Conservation (phyloP, 805 yeast genomes). For the Yarrowia sp. region DNA sequence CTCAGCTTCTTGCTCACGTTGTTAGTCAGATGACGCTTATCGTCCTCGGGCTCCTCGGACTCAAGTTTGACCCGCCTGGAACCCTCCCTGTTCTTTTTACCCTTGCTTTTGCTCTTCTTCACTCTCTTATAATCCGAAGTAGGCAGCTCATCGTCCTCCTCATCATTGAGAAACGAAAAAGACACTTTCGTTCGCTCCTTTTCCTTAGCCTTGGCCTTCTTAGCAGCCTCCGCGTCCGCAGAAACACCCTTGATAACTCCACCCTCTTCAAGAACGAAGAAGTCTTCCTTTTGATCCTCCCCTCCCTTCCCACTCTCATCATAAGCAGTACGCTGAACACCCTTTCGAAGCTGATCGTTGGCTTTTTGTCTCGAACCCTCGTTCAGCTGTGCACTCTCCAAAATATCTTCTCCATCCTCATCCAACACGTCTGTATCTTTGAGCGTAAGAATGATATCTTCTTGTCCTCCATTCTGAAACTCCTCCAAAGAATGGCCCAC, state of each 20-base stretch:
- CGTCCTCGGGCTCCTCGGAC: conserved; percentile 46
- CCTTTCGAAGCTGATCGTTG: conserved; percentile 47
- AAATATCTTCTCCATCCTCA: conserved; percentile 52
- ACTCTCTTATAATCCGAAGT: conserved; percentile 48
- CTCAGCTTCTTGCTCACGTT: conserved; percentile 40
- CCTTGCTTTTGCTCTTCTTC: conserved; percentile 52
- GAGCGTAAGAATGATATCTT: conserved; percentile 61
- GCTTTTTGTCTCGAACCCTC: conserved; percentile 47
- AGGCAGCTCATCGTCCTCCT: conserved; percentile 40
- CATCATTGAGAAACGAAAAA: conserved; percentile 45
- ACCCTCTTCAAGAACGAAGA: conserved; percentile 49
- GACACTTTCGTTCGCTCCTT: conserved; percentile 42
- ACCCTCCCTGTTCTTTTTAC: conserved; percentile 56
- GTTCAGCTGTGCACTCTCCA: conserved; percentile 53
- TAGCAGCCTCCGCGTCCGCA: conserved; percentile 42
- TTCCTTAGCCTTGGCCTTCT: conserved; percentile 40
- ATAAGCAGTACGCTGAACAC: conserved; percentile 44
- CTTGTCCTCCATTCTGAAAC: conserved; percentile 51
- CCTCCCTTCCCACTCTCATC: conserved; percentile 46
- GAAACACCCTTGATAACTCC: conserved; percentile 47
- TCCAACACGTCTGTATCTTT: conserved; percentile 55
- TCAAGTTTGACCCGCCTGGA: conserved; percentile 52
- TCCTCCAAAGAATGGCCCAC: conserved; percentile 58
- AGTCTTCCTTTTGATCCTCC: conserved; percentile 48
- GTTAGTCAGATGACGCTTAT: conserved; percentile 43